Percentiles rank a stretch among this genome's conserved stretches.
phyloP scores from a whole-genome alignment of 495 filamentous ascomycete species.

The Annulohypoxylon nitens region DNA sequence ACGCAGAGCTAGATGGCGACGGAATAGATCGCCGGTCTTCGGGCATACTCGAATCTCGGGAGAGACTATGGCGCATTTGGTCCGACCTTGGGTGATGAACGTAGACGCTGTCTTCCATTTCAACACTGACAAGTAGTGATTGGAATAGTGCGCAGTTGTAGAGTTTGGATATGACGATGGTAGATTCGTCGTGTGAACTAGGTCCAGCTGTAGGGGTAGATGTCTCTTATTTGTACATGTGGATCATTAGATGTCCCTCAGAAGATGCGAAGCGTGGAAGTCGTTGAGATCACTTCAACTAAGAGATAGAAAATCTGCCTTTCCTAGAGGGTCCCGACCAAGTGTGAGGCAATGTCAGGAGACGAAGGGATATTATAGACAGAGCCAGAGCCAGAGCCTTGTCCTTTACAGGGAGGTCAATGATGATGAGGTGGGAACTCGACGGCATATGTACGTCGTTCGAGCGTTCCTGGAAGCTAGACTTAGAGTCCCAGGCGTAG shows the following conservation, averaged over 20 bases:
- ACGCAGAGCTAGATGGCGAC: slow-evolving; percentile 43
- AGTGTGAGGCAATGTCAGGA: slow-evolving; percentile 44
- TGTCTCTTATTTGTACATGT: slow-evolving; percentile 46
- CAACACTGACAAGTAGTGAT: slow-evolving; percentile 21
- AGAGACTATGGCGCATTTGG: slow-evolving; percentile 48
- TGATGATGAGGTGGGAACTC: slow-evolving; percentile 44
- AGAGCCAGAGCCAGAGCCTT: slow-evolving; percentile 44
- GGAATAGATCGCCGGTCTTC: slow-evolving; percentile 41
- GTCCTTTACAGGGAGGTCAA: slow-evolving; percentile 34
- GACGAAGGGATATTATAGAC: slow-evolving; percentile 50
- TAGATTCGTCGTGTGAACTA: slow-evolving; percentile 25
- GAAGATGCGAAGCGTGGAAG: slow-evolving; percentile 15
- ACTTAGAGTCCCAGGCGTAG: slow-evolving; percentile 42
- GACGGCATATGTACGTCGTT: slow-evolving; percentile 45
- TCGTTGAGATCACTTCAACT: slow-evolving; percentile 22
- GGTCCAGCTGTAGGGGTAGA: slow-evolving; percentile 32
- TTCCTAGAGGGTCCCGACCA: slow-evolving; percentile 39
- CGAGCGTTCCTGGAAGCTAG: slow-evolving; percentile 43
- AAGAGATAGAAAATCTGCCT: slow-evolving; percentile 46
- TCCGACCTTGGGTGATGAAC: slow-evolving; percentile 34
- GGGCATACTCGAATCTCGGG: slow-evolving; percentile 39
- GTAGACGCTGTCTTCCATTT: slow-evolving; percentile 48
- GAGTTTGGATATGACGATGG: slow-evolving; percentile 13
- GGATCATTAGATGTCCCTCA: slow-evolving; percentile 22
- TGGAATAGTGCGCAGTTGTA: slow-evolving; percentile 20